These are phyloP conservation scores for Pythium guiyangense DNA, from an alignment of 352 stramenopile genomes.

Conservation along the genomic window DNA sequence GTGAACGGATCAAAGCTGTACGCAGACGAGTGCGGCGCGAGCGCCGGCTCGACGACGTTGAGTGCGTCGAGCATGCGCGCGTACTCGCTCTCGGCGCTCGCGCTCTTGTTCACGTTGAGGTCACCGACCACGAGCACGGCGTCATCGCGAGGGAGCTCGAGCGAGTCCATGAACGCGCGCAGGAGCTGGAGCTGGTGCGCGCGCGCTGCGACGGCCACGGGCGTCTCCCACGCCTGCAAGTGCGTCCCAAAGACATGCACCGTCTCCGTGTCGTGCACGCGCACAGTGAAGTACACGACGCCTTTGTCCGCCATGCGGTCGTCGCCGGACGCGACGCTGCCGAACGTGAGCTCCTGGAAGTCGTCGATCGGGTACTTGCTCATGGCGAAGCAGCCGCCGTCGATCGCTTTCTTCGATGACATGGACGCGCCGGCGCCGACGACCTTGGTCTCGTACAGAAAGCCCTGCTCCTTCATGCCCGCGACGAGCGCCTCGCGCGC, in stretches of 20 bases:
- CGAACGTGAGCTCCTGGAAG: conserved; percentile 58
- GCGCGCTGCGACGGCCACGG: conserved; percentile 30
- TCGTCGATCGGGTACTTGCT: conserved; percentile 53
- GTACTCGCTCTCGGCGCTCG: conserved; percentile 26
- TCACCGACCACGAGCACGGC: conserved; percentile 53
- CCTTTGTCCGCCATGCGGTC: conserved; percentile 68
- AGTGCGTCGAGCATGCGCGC: conserved; percentile 42
- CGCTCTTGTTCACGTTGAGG: conserved; percentile 54
- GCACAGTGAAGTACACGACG: conserved; percentile 54
- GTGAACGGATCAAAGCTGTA: conserved; percentile 66
- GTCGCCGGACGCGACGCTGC: conserved; percentile 41
- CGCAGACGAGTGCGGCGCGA: conserved; percentile 22
- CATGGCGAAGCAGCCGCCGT: conserved; percentile 66
- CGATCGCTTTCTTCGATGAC: conserved; percentile 53
- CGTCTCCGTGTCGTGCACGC: conserved; percentile 20
- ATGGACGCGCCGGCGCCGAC: conserved; percentile 41
- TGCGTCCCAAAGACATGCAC: conserved; percentile 67
- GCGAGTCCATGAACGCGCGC: conserved; percentile 41
- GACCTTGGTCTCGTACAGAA: conserved; percentile 66
- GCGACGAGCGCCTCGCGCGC: conserved; percentile 40
- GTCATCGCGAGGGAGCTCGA: conserved; percentile 38
- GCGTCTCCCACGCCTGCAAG: conserved; percentile 61
- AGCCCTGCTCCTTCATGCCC: conserved; percentile 62
- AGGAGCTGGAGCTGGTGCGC: conserved; percentile 39
- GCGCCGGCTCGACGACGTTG: conserved; percentile 24